Percentiles rank a stretch among this genome's conserved stretches.
phyloP scores from a whole-genome alignment of 352 stramenopile genomes.

The Phytophthora kernoviae region DNA sequence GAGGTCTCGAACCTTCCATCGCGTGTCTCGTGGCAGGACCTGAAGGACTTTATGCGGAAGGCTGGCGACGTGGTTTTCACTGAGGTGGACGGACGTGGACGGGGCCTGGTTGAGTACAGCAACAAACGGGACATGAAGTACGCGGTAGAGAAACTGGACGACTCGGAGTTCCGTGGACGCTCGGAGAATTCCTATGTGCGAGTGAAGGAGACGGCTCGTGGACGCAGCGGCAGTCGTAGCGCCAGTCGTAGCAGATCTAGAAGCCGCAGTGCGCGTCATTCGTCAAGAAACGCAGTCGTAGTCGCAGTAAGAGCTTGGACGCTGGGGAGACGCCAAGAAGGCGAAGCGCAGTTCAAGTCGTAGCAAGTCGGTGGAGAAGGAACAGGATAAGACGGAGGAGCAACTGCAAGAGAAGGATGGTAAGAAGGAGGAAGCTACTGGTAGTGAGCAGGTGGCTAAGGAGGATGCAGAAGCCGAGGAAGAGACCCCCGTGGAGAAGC shows the following conservation, averaged over 20 bases:
- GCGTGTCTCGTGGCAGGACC: constrained; percentile 65
- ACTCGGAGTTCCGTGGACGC: constrained; percentile 59
- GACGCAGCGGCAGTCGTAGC: constrained; percentile 41
- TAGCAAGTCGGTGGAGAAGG: constrained; percentile 40
- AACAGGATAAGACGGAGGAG: constrained; percentile 22
- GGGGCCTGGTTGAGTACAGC: constrained; percentile 69
- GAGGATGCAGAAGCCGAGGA: constrained; percentile 17
- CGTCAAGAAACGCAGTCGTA: constrained; percentile 43
- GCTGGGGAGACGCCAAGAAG: constrained; percentile 37
- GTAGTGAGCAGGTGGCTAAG: constrained; percentile 9
- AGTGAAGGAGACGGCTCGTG: constrained; percentile 35
- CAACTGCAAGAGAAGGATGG: constrained; percentile 15
- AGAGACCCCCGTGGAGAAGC: constrained; percentile 10
- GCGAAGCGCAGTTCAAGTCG: constrained; percentile 30
- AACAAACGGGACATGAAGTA: constrained; percentile 78
- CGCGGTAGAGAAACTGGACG: constrained; percentile 69
- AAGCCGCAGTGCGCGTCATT: constrained; percentile 40
- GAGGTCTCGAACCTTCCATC: constrained; percentile 61
- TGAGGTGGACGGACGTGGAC: constrained; percentile 70
- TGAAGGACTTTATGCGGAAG: constrained; percentile 76
- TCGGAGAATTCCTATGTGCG: constrained; percentile 59
- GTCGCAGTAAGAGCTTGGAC: constrained; percentile 32
- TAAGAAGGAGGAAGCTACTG: constrained; percentile 8
- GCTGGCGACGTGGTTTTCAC: constrained; percentile 70
- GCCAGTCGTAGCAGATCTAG: constrained; percentile 43